Conservation (phyloP, 2,329 filamentous ascomycete genomes). For the Pseudopyricularia javanii region DNA sequence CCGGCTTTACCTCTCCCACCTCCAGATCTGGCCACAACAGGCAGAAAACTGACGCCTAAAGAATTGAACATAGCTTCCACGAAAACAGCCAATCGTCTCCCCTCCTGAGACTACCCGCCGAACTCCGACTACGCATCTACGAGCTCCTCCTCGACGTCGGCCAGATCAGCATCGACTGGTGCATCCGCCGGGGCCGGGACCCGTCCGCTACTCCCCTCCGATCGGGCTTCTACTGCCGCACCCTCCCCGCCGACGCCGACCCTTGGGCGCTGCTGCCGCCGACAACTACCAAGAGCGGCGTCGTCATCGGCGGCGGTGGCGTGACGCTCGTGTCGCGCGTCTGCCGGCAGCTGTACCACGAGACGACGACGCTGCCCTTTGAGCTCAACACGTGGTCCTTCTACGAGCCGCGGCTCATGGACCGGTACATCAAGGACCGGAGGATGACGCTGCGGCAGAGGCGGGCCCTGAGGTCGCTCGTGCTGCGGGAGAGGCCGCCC, state of each 20-base stretch:
- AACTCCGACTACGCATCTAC: slow-evolving; percentile 21
- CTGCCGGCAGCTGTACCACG: slow-evolving; percentile 23
- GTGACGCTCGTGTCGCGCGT: slow-evolving; percentile 19
- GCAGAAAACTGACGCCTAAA: too few relatives aligned
- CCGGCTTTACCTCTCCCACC: neutral
- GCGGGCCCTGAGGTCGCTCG: slow-evolving; percentile 17
- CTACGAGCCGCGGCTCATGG: slow-evolving; percentile 17
- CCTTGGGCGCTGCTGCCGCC: slow-evolving; percentile 12
- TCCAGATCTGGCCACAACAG: neutral
- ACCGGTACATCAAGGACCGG: slow-evolving; percentile 19
- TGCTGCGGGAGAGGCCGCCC: slow-evolving; percentile 13
- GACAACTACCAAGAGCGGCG: neutral
- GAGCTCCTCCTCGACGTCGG: slow-evolving; percentile 17
- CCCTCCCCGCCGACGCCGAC: slow-evolving; percentile 13
- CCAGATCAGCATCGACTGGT: slow-evolving; percentile 19
- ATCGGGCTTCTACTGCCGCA: slow-evolving; percentile 17
- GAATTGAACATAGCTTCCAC: slow-evolving; percentile 10
- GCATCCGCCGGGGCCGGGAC: too few relatives aligned
- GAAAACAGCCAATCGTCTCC: slow-evolving; percentile 14
- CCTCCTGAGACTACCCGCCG: slow-evolving; percentile 18
- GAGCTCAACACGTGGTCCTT: slow-evolving; percentile 21
- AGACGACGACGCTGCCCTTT: slow-evolving; percentile 20
- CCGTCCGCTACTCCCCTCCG: too few relatives aligned
- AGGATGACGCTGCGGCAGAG: slow-evolving; percentile 15
- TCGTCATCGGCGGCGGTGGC: slow-evolving; percentile 4